Conservation (phyloP, 495 filamentous ascomycete species). For the Neurospora sp. region DNA sequence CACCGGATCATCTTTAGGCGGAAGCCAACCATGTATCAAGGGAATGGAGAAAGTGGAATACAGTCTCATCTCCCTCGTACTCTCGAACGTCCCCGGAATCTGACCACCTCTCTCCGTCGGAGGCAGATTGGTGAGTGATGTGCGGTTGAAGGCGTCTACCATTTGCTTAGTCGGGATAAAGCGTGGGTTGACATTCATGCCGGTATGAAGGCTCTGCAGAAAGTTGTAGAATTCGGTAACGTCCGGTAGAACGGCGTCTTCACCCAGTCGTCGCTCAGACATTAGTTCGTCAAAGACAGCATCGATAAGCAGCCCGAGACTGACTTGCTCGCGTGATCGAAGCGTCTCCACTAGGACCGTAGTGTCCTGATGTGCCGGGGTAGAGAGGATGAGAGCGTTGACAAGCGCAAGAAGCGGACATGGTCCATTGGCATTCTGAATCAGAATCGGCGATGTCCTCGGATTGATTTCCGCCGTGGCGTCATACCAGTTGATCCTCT, state of each 20-base stretch:
- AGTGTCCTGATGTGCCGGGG: conserved; percentile 45
- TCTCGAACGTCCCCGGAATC: conserved; percentile 65
- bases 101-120: conserved; percentile 33
- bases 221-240: conserved; percentile 80
- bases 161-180: conserved; percentile 46
- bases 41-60: conserved; percentile 83
- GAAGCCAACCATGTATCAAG: conserved; percentile 90
- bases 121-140: conserved; percentile 30
- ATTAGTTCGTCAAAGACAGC: conserved; percentile 87
- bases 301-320: conserved; percentile 71
- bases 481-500: conserved; percentile 38
- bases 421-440: conserved; percentile 89
- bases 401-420: conserved; percentile 90
- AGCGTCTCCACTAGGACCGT: conserved; percentile 70
- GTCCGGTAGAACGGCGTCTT: conserved; percentile 55
- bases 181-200: conserved; percentile 96
- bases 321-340: conserved; percentile 74
- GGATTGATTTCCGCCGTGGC: conserved; percentile 27
- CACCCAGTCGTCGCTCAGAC: conserved; percentile 41
- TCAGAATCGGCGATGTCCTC: conserved; percentile 61
- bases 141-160: conserved; percentile 32
- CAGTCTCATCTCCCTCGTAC: conserved; percentile 71
- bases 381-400: conserved; percentile 79
- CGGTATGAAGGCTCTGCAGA: conserved; percentile 80
- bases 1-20: conserved; percentile 48